A percentile compares a stretch with the other conserved stretches of the same genome.
These are phyloP conservation scores for Chernovozyma sophiae-reginae DNA, from an alignment of 1,139 yeast genomes.

Conservation along the genomic window DNA sequence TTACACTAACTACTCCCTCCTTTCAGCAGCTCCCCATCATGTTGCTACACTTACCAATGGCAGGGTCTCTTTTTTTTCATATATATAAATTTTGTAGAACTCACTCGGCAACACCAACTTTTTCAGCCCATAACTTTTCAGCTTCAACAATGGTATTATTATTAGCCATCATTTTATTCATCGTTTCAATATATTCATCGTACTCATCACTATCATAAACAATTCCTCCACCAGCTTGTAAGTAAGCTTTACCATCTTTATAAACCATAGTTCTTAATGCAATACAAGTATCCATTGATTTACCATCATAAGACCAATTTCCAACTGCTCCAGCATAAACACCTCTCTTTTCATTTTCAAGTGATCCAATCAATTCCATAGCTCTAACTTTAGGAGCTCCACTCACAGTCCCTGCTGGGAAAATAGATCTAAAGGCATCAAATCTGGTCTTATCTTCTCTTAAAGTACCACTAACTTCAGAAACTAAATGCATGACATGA, in stretches of 20 bases:
- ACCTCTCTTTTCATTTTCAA: constrained; percentile 90
- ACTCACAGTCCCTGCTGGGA: constrained; percentile 98
- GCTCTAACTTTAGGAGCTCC: constrained; percentile 98
- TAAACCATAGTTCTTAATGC: constrained; percentile 95
- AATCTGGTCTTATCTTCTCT: constrained; percentile 82
- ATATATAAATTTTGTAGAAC: too few species aligned
- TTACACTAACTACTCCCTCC: too few species aligned
- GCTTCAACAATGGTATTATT: constrained; percentile 86
- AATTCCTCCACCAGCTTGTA: constrained; percentile 99
- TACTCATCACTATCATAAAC: constrained; percentile 92
- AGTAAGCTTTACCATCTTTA: constrained; percentile 83
- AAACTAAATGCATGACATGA: constrained; percentile 96
- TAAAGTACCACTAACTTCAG: constrained; percentile 89
- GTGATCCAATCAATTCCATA: constrained; percentile 87
- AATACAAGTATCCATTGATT: constrained; percentile 94
- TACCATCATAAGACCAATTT: constrained; percentile 92
- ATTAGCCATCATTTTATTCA: constrained; percentile 96
- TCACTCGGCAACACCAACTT: constrained; percentile 25
- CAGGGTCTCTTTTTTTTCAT: too few species aligned
- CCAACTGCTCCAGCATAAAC: constrained; percentile 99
- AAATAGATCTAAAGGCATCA: constrained; percentile 94
- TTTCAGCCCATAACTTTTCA: constrained; percentile 68
- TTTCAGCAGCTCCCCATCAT: too few species aligned
- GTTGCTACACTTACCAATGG: too few species aligned
- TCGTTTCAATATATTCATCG: constrained; percentile 93